Evolutionary conservation across 805 yeast species (phyloP).

Genomic region (Barnettozyma sucrosica): DNA sequence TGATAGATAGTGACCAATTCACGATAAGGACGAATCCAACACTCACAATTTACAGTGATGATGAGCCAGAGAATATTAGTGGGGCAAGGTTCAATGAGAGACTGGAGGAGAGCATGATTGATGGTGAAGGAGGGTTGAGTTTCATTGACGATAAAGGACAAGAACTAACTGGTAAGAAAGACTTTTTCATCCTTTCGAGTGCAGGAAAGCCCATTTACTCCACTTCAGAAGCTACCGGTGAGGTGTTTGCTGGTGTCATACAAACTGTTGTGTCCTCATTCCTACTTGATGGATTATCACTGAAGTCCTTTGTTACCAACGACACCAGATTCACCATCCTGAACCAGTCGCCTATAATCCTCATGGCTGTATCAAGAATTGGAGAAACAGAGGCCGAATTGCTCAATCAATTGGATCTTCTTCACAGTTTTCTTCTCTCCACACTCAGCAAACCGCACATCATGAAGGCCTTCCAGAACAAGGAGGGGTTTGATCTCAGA

Average conservation of each 20-base stretch:
- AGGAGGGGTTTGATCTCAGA: constrained; percentile 79
- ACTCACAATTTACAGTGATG: constrained; percentile 25
- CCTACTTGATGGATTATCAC: constrained; percentile 33
- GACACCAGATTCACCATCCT: constrained; percentile 52
- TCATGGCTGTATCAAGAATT: constrained; percentile 61
- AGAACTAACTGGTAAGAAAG: constrained; percentile 36
- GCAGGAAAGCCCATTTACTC: constrained; percentile 91
- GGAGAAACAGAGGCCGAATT: constrained; percentile 49
- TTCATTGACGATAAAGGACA: constrained; percentile 13
- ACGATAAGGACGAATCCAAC: constrained; percentile 26
- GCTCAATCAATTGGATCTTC: constrained; percentile 57
- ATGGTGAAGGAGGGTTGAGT: constrained; percentile 13
- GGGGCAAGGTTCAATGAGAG: constrained; percentile 12
- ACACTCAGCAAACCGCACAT: constrained; percentile 80
- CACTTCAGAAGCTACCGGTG: constrained; percentile 47
- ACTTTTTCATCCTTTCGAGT: constrained; percentile 69
- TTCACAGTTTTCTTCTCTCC: constrained; percentile 75
- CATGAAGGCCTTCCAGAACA: constrained; percentile 54
- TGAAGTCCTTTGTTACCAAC: constrained; percentile 45
- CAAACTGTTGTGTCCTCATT: constrained; percentile 76
- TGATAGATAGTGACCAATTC: constrained; percentile 11
- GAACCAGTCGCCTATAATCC: constrained; percentile 60
- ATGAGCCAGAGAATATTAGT: constrained; percentile 9
- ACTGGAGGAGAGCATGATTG: constrained; percentile 23
- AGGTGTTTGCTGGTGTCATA: constrained; percentile 60